A percentile compares a stretch with the other conserved stretches of the same genome.
Conservation (phyloP, 352 stramenopile genomes). For the Globisporangium irregulare region DNA sequence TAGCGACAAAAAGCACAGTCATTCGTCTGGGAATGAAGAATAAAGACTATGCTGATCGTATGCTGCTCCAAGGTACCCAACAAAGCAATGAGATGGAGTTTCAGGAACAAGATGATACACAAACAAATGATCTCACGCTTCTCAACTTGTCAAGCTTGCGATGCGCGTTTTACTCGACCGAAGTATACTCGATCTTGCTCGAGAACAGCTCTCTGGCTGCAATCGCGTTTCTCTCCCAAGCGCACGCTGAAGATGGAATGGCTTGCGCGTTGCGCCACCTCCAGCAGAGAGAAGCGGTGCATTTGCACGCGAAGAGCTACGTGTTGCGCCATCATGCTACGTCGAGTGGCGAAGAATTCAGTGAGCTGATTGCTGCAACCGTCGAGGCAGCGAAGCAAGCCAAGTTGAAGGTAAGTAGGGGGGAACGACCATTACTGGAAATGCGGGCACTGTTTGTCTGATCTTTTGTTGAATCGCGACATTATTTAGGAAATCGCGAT, state of each 20-base stretch:
- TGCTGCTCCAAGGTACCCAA: not conserved
- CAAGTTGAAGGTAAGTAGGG: conserved; percentile 32
- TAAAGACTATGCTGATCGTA: not conserved
- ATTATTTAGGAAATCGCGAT: conserved; percentile 45
- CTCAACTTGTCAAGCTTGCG: conserved; percentile 2
- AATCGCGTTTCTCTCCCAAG: conserved; percentile 45
- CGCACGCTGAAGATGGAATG: conserved; percentile 38
- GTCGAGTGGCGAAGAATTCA: conserved; percentile 21
- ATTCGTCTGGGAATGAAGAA: conserved; percentile 27
- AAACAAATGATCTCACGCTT: conserved; percentile 2
- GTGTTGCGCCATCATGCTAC: conserved; percentile 17
- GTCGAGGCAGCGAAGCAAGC: conserved; percentile 34
- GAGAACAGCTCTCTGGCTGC: conserved; percentile 27
- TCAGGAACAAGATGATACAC: conserved; percentile 1
- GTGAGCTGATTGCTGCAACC: conserved; percentile 22
- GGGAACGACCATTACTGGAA: not conserved
- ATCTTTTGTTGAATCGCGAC: not conserved
- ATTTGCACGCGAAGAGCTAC: conserved; percentile 38
- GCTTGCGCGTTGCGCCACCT: conserved; percentile 34
- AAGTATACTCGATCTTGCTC: conserved; percentile 23
- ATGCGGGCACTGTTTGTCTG: not conserved
- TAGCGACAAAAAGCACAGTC: conserved; percentile 31
- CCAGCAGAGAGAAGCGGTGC: conserved; percentile 46
- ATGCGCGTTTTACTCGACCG: conserved; percentile 15
- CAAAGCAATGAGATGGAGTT: not conserved